phyloP scores from a whole-genome alignment of 805 yeast genomes.

The Barnettozyma siamensis region DNA sequence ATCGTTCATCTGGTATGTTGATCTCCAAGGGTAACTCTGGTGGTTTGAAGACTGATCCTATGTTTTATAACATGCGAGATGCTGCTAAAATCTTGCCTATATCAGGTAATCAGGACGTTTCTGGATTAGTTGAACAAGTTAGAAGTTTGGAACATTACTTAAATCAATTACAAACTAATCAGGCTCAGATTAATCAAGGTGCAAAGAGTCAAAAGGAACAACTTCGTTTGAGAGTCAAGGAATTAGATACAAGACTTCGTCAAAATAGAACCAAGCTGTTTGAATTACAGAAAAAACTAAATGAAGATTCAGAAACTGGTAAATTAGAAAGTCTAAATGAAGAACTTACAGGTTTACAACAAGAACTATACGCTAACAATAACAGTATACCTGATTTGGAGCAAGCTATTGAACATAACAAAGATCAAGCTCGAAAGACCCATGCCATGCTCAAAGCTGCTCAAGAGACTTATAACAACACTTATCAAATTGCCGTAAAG shows the following conservation, averaged over 20 bases:
- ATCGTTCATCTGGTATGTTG: slow-evolving; percentile 39
- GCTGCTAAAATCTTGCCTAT: slow-evolving; percentile 13
- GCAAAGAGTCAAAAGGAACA: slow-evolving; percentile 15
- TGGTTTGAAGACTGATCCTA: slow-evolving; percentile 48
- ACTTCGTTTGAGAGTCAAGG: slow-evolving; percentile 1
- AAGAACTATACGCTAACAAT: slow-evolving; percentile 9
- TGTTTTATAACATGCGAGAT: slow-evolving; percentile 31
- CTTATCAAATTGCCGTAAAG: slow-evolving; percentile 20
- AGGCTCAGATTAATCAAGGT: slow-evolving; percentile 7
- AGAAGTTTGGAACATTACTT: not conserved
- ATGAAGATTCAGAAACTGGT: slow-evolving; percentile 41
- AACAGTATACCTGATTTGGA: slow-evolving; percentile 24
- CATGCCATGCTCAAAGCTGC: slow-evolving; percentile 17
- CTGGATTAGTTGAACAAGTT: slow-evolving; percentile 13
- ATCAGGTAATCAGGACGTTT: slow-evolving; percentile 13
- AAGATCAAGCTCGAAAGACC: slow-evolving; percentile 17
- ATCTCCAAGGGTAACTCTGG: slow-evolving; percentile 35
- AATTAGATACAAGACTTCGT: not conserved
- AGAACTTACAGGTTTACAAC: slow-evolving; percentile 1
- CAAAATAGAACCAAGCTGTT: slow-evolving; percentile 23
- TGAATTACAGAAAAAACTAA: slow-evolving; percentile 33
- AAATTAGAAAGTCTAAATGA: slow-evolving; percentile 28
- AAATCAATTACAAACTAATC: not conserved
- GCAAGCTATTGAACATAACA: slow-evolving; percentile 18
- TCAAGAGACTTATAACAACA: slow-evolving; percentile 18